A percentile compares a stretch with the other conserved stretches of the same genome.
Evolutionary conservation across 306 rosid genomes (phyloP).

Genomic region (Fragaria iinumae): DNA sequence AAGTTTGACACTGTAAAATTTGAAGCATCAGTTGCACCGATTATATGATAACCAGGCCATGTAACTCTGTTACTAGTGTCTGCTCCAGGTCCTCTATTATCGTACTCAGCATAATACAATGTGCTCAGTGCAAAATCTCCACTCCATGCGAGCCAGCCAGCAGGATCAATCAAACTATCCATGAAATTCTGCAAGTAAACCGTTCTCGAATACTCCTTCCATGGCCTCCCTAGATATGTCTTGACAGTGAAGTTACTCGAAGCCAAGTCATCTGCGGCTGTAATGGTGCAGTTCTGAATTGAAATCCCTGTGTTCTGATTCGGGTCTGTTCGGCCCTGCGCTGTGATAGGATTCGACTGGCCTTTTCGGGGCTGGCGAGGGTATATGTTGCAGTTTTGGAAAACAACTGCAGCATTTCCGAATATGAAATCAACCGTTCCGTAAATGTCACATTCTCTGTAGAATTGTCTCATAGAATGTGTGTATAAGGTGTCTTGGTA

Average conservation of each 20-base stretch:
- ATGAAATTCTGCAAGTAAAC: slow-evolving; percentile 37
- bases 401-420: slow-evolving; percentile 37
- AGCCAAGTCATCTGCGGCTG: slow-evolving; percentile 23
- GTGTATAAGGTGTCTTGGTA: slow-evolving; percentile 47
- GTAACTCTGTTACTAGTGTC: slow-evolving; percentile 24
- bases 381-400: slow-evolving; percentile 39
- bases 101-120: slow-evolving; percentile 38
- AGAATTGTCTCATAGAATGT: slow-evolving; percentile 42
- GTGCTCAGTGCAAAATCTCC: slow-evolving; percentile 30
- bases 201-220: slow-evolving; percentile 41
- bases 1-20: slow-evolving; percentile 39
- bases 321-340: slow-evolving; percentile 38
- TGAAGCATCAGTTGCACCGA: slow-evolving; percentile 22
- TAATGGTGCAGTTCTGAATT: slow-evolving; percentile 38
- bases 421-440: slow-evolving; percentile 49
- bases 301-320: slow-evolving; percentile 39
- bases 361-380: slow-evolving; percentile 27
- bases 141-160: slow-evolving; percentile 40
- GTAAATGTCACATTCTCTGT: slow-evolving; percentile 43
- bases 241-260: slow-evolving; percentile 16
- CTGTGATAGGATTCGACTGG: slow-evolving; percentile 29
- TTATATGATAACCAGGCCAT: slow-evolving; percentile 39
- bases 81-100: slow-evolving; percentile 35
- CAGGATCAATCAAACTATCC: slow-evolving; percentile 28
- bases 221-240: slow-evolving; percentile 45